A percentile compares a stretch with the other conserved stretches of the same genome.
phyloP scores from a whole-genome alignment of 805 yeast species.

The Candida ascalaphidarum region DNA sequence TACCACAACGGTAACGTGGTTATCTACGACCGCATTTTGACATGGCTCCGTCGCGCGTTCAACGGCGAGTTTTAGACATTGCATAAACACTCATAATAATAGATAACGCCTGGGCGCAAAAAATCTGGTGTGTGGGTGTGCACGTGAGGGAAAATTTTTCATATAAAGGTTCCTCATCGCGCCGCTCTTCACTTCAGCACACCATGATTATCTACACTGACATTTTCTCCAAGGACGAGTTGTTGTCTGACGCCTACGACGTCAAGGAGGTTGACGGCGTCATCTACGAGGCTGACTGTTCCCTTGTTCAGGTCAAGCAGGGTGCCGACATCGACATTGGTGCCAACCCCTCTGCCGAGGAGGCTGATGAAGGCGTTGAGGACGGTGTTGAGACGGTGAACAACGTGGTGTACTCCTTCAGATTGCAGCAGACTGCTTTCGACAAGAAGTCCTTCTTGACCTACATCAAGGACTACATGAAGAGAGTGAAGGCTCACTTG shows the following conservation, averaged over 20 bases:
- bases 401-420: constrained; percentile 98
- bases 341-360: constrained; percentile 99
- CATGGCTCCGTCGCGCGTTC: constrained; percentile 11
- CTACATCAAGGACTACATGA: constrained; percentile 99
- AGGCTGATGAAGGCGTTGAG: constrained; percentile 73
- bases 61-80: constrained; percentile 5
- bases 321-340: constrained; percentile 92
- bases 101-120: no score
- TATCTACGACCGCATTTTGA: constrained; percentile 45
- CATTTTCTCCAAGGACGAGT: constrained; percentile 90
- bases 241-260: constrained; percentile 96
- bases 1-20: constrained; percentile 68
- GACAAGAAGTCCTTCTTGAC: constrained; percentile 97
- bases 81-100: no score
- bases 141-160: no score
- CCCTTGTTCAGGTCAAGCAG: constrained; percentile 81
- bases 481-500: constrained; percentile 84
- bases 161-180: no score
- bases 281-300: constrained; percentile 95
- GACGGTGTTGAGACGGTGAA: constrained; percentile 87
- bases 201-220: constrained; percentile 46
- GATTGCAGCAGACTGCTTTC: constrained; percentile 90
- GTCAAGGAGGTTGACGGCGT: constrained; percentile 78
- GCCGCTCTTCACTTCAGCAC: background rate
- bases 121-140: no score